Evolutionary conservation across 495 filamentous ascomycete genomes (phyloP), one percentile per base, ranked within the genome.

Genomic region (Cryomyces antarcticus): DNA sequence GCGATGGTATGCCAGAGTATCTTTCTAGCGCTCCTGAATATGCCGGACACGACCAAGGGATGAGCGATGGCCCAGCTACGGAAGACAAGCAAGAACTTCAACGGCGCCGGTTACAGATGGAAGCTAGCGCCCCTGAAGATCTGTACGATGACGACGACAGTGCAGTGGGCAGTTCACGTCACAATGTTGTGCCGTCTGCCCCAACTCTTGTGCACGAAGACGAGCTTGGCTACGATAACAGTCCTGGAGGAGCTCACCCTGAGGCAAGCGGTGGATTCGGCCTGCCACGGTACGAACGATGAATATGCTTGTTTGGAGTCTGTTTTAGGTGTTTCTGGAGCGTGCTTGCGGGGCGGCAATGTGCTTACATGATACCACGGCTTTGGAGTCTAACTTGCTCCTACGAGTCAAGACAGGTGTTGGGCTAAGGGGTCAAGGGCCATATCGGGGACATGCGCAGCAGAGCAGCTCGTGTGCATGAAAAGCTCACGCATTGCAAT

Each of bases 21-120:
- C 17, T 1, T 24, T 2, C 17, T 24, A 24, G 17, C 17, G 33
- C 33, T 36, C 33, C 33, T 36, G 33, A 9, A 36, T 36, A 36
- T 36, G 9, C 9, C 3, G 17, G 33, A 36, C 12, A 13, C 33
- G 9, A 13, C 12, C 33, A 13, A 36, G 33, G 12, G 2, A 36
- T 10, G 33, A 10, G 33, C 33, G 33, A 9, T 13, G 12, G 33
- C 33, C 33, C 17, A 24, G 33, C 33, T 34, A 60, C 59, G n/a
- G 82, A 85, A 24, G 87, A 94, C 53, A 94, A 94, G 56, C 75
- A 80, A 51, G 88, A 93, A 52, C 66, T 84, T 17, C 82, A 93
- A 53, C 72, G 82, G 5, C 74, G 69, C 39, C 68, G 82, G 44
- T 59, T 94, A 4, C 62, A 87, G 39, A 68, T 69, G 46, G 75